A percentile compares a stretch with the other conserved stretches of the same genome.
phyloP scores from a whole-genome alignment of 768 basidiomycete species.

The Termitomyces titanicus region DNA sequence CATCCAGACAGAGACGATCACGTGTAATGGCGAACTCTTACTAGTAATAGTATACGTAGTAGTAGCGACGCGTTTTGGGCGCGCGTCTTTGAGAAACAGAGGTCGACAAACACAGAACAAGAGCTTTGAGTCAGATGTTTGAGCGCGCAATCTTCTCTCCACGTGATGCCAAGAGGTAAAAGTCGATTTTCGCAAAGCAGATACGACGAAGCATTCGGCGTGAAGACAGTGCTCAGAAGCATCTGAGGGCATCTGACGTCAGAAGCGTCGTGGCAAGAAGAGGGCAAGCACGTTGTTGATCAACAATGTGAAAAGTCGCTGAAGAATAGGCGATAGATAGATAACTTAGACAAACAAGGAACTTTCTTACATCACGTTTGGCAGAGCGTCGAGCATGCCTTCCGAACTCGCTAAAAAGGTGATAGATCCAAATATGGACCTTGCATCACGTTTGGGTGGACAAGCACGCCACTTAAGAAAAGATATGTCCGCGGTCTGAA shows the following conservation, averaged over 20 bases:
- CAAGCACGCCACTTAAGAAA: too few relatives aligned
- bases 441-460: too few relatives aligned
- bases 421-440: too few relatives aligned
- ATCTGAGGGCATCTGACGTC: background rate
- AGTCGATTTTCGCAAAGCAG: background rate
- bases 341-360: too few relatives aligned
- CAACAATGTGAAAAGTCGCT: background rate
- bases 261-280: background rate
- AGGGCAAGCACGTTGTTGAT: background rate
- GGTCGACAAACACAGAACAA: background rate
- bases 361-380: too few relatives aligned
- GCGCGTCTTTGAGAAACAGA: background rate
- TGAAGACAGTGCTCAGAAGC: background rate
- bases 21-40: background rate
- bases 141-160: background rate
- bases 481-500: too few relatives aligned
- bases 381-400: too few relatives aligned
- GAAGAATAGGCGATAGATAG: background rate
- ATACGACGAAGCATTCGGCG: background rate
- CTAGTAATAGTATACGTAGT: too few relatives aligned
- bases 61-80: constrained; percentile 5
- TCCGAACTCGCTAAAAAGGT: too few relatives aligned
- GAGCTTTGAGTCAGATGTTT: too few relatives aligned
- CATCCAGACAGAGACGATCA: constrained; percentile 6
- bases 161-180: too few relatives aligned